Evolutionary conservation across 129 eudicot genomes (phyloP).

Genomic region (Ambrosia artemisiifolia): DNA sequence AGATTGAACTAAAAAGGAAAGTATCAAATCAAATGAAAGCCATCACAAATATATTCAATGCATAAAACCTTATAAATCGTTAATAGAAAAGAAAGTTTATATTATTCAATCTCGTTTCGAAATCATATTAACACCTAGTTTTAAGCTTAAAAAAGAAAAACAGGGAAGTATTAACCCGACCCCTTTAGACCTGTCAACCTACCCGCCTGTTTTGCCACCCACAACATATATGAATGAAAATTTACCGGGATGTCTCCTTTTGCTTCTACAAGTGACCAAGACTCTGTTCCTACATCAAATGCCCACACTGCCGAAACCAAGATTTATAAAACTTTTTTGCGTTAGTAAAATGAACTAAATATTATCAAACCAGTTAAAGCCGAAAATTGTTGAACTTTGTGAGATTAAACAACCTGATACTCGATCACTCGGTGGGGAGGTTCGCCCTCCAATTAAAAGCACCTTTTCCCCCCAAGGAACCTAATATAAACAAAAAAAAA

Average conservation of each 20-base stretch:
- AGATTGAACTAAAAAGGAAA: background rate
- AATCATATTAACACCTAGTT: background rate
- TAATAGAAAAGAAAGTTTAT: no score
- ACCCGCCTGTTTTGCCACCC: background rate
- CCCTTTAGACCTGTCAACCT: background rate
- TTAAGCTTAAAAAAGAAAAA: background rate
- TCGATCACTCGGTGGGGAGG: conserved; percentile 69
- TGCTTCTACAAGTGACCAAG: conserved; percentile 88
- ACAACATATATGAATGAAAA: background rate
- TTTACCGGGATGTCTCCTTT: conserved; percentile 93
- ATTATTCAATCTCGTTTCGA: background rate
- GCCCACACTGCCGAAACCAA: conserved; percentile 73
- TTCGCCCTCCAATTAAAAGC: conserved; percentile 85
- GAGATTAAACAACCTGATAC: conserved; percentile 57
- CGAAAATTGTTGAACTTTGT: background rate
- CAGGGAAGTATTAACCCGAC: background rate
- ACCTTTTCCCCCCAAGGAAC: conserved; percentile 89
- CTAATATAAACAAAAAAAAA: conserved; percentile 27
- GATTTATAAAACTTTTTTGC: background rate
- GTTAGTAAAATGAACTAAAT: background rate
- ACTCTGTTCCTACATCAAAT: conserved; percentile 81
- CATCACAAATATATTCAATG: no score
- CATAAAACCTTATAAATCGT: background rate
- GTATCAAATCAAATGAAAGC: no score
- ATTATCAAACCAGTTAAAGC: background rate